Base-by-base conservation (phyloP, 2,329 filamentous ascomycete genomes). In the Fusarium verrucosum region DNA sequence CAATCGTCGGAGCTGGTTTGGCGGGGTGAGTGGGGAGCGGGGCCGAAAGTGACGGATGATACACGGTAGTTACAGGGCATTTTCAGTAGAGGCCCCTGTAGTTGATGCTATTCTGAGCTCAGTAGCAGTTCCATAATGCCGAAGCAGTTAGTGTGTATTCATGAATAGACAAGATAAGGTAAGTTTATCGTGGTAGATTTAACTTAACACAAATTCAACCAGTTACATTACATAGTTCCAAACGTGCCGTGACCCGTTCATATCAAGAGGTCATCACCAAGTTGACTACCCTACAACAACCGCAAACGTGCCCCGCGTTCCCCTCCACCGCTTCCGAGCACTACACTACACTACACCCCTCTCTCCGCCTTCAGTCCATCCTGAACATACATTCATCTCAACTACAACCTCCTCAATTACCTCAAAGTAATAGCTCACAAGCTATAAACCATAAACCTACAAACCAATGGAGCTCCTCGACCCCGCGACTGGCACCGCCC, bases 401-500 rank as follows among this genome's bases (percentile, higher is more conserved):
- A 43, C 26, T 25, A 42, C 23, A 36, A 19, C 19, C 14, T 30
- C 19, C 14, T 30, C 35, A 26, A 49, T 45, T 40, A 6, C 10
- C 7, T 20, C 16, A 17, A 0, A 13, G 4, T 4, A 30, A 52
- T 9, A 7, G 13, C 14, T 10, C 4, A 4, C 5, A 9, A 30
- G 19, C 16, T 23, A 11, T 23, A 28, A 22, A 19, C 7, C 16
- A 19, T 36, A 32, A 36, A 17, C 1, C 9, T 7, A 28, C 19
- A 14, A 23, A 7, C 11, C 52, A 65, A 90, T 91, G 88, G 83
- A 87, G 70, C 79, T 83, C 52, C 80, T 87, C 74, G 91, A 95
- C 78, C 91, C 90, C 49, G 83, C 88, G 53, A 94, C 91, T 20
- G 89, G 89, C 70, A 80, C 79, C 30, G 77, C 88, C 65, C 84